These are phyloP conservation scores for Erodium texanum DNA, from an alignment of 441 rosid species.

Conservation along the genomic window DNA sequence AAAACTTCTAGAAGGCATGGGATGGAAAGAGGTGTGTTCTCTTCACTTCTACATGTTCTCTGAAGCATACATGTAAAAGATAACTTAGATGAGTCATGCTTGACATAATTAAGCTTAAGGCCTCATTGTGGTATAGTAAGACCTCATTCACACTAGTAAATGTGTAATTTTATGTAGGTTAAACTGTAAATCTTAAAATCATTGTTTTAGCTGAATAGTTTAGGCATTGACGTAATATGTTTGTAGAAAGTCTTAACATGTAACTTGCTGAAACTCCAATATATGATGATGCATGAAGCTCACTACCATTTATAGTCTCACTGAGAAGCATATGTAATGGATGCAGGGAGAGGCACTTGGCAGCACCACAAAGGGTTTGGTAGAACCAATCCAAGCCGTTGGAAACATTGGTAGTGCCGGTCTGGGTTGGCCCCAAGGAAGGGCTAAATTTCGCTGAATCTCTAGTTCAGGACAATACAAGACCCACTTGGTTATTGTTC, in stretches of 20 bases:
- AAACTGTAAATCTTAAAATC: neutral
- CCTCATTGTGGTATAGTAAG: neutral
- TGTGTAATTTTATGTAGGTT: neutral
- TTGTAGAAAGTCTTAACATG: neutral
- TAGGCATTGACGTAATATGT: neutral
- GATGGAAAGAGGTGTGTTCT: slow-evolving; percentile 74
- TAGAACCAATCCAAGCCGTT: slow-evolving; percentile 55
- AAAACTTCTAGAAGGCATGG: slow-evolving; percentile 72
- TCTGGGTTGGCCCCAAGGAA: slow-evolving; percentile 57
- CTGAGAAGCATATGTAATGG: neutral
- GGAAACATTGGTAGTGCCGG: slow-evolving; percentile 81
- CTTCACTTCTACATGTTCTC: neutral
- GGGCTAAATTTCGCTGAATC: slow-evolving; percentile 17
- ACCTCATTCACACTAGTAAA: neutral
- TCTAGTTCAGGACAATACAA: neutral
- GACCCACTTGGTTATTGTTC: neutral
- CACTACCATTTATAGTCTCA: neutral
- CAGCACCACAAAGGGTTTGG: slow-evolving; percentile 50
- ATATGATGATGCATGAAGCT: slow-evolving; percentile 4
- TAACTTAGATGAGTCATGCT: neutral
- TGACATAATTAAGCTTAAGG: neutral
- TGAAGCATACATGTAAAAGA: too few species aligned
- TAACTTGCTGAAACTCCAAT: neutral
- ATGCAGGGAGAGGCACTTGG: slow-evolving; percentile 80
- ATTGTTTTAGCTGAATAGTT: neutral